phyloP scores from a whole-genome alignment of 305 asterid genomes.

The Fraxinus ornus region DNA sequence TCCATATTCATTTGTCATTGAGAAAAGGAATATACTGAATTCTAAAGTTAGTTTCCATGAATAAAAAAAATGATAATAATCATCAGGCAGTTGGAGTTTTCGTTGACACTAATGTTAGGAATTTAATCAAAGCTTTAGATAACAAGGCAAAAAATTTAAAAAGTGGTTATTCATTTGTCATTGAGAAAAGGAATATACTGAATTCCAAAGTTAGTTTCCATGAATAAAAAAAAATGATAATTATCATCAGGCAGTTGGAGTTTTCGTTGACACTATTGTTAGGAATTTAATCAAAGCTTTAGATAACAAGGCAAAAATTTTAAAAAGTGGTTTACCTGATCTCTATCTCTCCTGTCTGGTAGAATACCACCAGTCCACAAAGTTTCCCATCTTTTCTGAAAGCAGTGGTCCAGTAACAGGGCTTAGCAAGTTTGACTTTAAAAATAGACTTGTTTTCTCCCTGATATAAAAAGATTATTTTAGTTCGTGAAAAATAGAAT shows the following conservation, averaged over 20 bases:
- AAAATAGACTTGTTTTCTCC: constrained; percentile 59
- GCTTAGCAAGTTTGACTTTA: constrained; percentile 72
- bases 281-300: constrained; percentile 17
- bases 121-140: background rate
- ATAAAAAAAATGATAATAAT: background rate
- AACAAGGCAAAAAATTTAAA: too few relatives aligned
- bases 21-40: constrained; percentile 13
- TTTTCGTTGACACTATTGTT: constrained; percentile 14
- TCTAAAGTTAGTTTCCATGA: background rate
- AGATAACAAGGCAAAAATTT: constrained; percentile 14
- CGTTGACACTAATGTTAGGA: constrained; percentile 15
- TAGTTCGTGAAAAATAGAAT: constrained; percentile 23
- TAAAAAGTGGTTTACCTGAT: constrained; percentile 55
- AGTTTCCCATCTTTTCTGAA: constrained; percentile 48
- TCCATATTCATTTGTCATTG: background rate
- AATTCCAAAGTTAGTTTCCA: background rate
- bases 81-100: background rate
- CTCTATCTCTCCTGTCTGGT: constrained; percentile 77
- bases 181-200: constrained; percentile 11
- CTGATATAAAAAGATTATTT: constrained; percentile 38
- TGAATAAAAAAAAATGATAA: background rate
- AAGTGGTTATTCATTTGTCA: background rate
- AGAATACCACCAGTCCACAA: constrained; percentile 62
- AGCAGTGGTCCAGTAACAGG: constrained; percentile 74
- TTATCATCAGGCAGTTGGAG: background rate